Evolutionary conservation across 192 early-diverging fungal species (phyloP).

Genomic region (Mortierella claussenii): DNA sequence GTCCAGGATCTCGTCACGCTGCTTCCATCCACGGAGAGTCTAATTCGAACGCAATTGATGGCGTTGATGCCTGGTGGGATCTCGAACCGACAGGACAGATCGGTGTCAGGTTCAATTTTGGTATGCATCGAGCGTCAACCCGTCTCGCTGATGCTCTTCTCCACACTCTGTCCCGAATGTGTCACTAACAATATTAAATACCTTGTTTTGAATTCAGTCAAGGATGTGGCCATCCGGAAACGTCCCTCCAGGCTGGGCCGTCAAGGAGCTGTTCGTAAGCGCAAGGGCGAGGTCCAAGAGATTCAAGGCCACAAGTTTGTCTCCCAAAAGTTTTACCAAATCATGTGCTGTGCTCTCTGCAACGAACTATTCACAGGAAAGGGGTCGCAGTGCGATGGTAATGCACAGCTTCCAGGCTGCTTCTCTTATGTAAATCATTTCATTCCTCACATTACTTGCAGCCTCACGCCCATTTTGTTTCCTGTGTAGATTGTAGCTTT

Average conservation of each 20-base stretch:
- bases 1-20: slow-evolving; percentile 12
- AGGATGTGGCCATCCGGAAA: slow-evolving; percentile 59
- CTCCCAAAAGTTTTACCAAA: slow-evolving; percentile 89
- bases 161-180: no score
- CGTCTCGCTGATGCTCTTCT: no score
- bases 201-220: slow-evolving; percentile 54
- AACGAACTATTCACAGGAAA: slow-evolving; percentile 90
- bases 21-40: slow-evolving; percentile 4
- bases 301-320: slow-evolving; percentile 96
- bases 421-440: no score
- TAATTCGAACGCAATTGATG: slow-evolving; percentile 50
- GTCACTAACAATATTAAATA: no score
- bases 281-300: slow-evolving; percentile 83
- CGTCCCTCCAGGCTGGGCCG: slow-evolving; percentile 75
- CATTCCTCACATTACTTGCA: no score
- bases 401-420: no score
- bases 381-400: slow-evolving; percentile 93
- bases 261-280: slow-evolving; percentile 79
- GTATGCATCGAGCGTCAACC: no score
- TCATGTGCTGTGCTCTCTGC: slow-evolving; percentile 98
- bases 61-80: slow-evolving; percentile 84
- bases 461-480: no score
- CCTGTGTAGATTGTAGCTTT: slow-evolving; percentile 89
- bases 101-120: slow-evolving; percentile 85
- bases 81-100: slow-evolving; percentile 95